A percentile compares a stretch with the other conserved stretches of the same genome.
phyloP scores from a whole-genome alignment of 2,329 filamentous ascomycete species.

The Aspergillus nomiae region DNA sequence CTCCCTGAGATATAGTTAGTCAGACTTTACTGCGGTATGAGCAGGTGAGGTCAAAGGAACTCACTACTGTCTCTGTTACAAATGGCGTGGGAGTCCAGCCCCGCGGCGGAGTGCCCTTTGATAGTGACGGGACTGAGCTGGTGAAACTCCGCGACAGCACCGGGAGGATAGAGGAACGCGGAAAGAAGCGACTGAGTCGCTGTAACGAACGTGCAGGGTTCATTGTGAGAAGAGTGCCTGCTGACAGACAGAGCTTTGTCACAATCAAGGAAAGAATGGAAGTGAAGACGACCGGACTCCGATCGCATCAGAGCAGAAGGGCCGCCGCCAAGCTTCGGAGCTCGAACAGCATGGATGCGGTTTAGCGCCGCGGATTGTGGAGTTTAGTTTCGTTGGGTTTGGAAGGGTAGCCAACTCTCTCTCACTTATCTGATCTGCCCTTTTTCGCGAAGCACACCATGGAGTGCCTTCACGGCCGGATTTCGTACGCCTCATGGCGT shows the following conservation, averaged over 20 bases:
- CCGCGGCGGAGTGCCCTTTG: slow-evolving; percentile 35
- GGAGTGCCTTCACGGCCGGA: slow-evolving; percentile 26
- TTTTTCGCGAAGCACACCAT: slow-evolving; percentile 18
- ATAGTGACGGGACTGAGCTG: slow-evolving; percentile 28
- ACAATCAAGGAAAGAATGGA: background rate
- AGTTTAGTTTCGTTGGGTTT: background rate
- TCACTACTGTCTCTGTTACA: slow-evolving; percentile 58
- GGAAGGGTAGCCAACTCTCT: too few relatives aligned
- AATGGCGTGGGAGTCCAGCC: slow-evolving; percentile 56
- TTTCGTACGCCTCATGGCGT: slow-evolving; percentile 38
- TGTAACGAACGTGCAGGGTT: slow-evolving; percentile 23
- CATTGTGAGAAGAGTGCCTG: slow-evolving; percentile 22
- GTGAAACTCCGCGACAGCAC: slow-evolving; percentile 31
- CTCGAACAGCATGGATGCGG: background rate
- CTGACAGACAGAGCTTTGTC: slow-evolving; percentile 3
- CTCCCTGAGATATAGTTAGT: slow-evolving; percentile 54
- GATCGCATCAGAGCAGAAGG: background rate
- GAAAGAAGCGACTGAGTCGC: slow-evolving; percentile 25
- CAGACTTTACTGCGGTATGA: slow-evolving; percentile 21
- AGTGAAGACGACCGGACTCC: background rate
- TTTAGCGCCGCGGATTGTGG: background rate
- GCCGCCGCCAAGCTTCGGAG: background rate
- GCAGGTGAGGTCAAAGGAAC: slow-evolving; percentile 29
- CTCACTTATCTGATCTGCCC: background rate
- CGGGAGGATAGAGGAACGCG: slow-evolving; percentile 11